Percentiles rank a stretch among this genome's conserved stretches.
Conservation (phyloP, 2,329 filamentous ascomycete species). For the Aaosphaeria pasadenensis region DNA sequence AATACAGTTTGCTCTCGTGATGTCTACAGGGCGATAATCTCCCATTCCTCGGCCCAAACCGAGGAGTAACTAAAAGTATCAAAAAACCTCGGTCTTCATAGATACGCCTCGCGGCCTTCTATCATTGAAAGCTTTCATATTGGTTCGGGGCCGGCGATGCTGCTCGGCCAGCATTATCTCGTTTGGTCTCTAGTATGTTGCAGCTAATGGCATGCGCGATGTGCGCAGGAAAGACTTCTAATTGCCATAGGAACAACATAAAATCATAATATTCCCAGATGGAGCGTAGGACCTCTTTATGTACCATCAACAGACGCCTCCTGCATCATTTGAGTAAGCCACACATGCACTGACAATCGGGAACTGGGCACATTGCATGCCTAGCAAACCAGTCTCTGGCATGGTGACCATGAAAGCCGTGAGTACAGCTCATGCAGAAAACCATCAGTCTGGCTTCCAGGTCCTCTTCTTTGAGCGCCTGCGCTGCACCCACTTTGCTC, state of each 20-base stretch:
- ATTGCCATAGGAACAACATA: too few species aligned
- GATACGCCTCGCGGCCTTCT: too few species aligned
- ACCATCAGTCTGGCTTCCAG: slow-evolving; percentile 55
- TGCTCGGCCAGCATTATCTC: not conserved
- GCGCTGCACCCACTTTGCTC: slow-evolving; percentile 37
- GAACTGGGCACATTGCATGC: slow-evolving; percentile 54
- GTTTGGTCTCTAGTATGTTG: not conserved
- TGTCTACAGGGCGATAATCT: too few species aligned
- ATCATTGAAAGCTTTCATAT: not conserved
- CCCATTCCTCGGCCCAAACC: too few species aligned
- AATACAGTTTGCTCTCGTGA: too few species aligned
- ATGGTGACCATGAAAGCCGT: slow-evolving; percentile 63
- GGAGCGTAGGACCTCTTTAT: not conserved
- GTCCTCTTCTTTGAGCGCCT: slow-evolving; percentile 41
- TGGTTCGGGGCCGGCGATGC: not conserved
- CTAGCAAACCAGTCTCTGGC: slow-evolving; percentile 60
- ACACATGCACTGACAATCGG: slow-evolving; percentile 55
- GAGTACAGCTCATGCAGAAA: slow-evolving; percentile 62
- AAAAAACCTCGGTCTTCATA: too few species aligned
- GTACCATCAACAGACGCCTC: not conserved
- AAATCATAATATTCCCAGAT: too few species aligned
- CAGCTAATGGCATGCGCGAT: not conserved
- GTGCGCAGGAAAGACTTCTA: too few species aligned
- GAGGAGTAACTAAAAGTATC: too few species aligned
- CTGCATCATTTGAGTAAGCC: slow-evolving; percentile 34